phyloP scores from a whole-genome alignment of 306 rosid species.

The Rosa persica region DNA sequence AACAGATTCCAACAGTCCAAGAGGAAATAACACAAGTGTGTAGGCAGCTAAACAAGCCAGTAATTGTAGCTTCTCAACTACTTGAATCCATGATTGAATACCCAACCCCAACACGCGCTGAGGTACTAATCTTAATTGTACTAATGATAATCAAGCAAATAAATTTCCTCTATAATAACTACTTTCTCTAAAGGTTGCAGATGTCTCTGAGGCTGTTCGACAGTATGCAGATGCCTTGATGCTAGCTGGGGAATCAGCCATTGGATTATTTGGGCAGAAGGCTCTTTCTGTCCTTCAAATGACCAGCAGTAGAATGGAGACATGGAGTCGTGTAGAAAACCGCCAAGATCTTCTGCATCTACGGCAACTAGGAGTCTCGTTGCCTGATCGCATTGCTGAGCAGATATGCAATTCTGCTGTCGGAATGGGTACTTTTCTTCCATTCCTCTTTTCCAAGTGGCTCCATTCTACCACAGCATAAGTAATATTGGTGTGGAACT shows the following conservation, averaged over 20 bases:
- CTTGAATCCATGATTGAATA: slow-evolving; percentile 93
- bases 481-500: not conserved
- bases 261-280: slow-evolving; percentile 70
- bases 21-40: slow-evolving; percentile 58
- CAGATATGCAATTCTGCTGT: slow-evolving; percentile 81
- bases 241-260: slow-evolving; percentile 90
- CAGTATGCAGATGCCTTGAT: slow-evolving; percentile 88
- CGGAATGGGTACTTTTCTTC: slow-evolving; percentile 57
- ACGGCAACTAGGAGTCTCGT: slow-evolving; percentile 58
- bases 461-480: not conserved
- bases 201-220: slow-evolving; percentile 85
- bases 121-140: slow-evolving; percentile 41
- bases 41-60: slow-evolving; percentile 87
- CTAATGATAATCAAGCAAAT: not conserved
- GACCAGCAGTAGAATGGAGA: slow-evolving; percentile 75
- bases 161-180: not conserved
- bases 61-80: slow-evolving; percentile 91
- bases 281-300: slow-evolving; percentile 73
- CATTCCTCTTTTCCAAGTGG: not conserved
- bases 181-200: slow-evolving; percentile 63
- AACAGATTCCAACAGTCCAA: slow-evolving; percentile 81
- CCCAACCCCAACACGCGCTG: slow-evolving; percentile 97
- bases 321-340: slow-evolving; percentile 72
- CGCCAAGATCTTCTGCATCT: slow-evolving; percentile 41
- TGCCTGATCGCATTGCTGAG: slow-evolving; percentile 73